phyloP scores from a whole-genome alignment of 331 rosid species.

The Erythrophleum ivorense region DNA sequence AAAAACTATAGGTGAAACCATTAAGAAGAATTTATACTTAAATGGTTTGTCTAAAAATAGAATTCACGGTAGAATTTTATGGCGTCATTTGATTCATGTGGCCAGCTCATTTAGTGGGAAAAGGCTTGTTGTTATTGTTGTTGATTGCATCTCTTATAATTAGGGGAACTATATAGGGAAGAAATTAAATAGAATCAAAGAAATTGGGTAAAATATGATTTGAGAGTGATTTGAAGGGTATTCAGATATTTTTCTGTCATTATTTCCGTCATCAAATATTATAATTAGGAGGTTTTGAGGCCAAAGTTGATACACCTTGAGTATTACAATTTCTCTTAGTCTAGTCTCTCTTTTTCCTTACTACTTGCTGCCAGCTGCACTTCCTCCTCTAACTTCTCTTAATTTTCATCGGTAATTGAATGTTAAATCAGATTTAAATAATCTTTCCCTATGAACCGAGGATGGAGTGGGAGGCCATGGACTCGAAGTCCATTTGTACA shows the following conservation, averaged over 20 bases:
- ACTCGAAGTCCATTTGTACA: not conserved
- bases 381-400: not conserved
- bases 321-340: not conserved
- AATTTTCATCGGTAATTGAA: not conserved
- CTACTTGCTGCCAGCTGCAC: not conserved
- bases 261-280: not conserved
- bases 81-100: too few relatives aligned
- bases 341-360: not conserved
- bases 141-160: not conserved
- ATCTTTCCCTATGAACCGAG: not conserved
- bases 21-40: too few relatives aligned
- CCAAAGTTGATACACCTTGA: not conserved
- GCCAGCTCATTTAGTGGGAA: too few relatives aligned
- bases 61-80: too few relatives aligned
- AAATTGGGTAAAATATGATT: not conserved
- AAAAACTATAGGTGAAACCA: too few relatives aligned
- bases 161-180: not conserved
- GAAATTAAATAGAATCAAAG: not conserved
- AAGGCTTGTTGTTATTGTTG: too few relatives aligned
- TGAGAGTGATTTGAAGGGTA: not conserved
- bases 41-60: too few relatives aligned
- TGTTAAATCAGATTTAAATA: not conserved
- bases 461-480: not conserved
- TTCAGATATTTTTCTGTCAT: not conserved
- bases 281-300: not conserved